These are phyloP conservation scores for Aspergillus japonicus DNA, from an alignment of 2,329 filamentous ascomycete species.

Conservation along the genomic window DNA sequence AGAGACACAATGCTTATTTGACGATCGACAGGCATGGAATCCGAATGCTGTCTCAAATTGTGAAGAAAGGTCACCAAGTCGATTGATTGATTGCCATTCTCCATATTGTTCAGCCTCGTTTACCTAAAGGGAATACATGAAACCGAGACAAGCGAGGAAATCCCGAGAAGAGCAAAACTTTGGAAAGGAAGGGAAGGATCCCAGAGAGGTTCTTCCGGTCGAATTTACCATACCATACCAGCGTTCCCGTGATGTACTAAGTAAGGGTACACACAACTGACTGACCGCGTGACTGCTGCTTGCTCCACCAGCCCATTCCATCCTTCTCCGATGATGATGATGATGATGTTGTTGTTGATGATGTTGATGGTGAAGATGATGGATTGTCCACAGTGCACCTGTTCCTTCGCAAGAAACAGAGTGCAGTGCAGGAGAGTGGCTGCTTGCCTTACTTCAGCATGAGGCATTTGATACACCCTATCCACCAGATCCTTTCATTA, in stretches of 20 bases:
- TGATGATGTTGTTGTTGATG: neutral
- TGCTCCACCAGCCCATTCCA: slow-evolving; percentile 14
- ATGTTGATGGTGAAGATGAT: neutral
- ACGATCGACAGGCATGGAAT: neutral
- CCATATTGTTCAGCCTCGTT: neutral
- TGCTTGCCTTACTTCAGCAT: neutral
- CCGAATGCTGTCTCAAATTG: neutral
- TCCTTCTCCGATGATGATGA: neutral
- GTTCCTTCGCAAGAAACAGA: neutral
- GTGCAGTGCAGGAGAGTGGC: neutral
- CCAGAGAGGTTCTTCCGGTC: neutral
- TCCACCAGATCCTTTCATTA: neutral
- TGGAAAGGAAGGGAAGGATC: neutral
- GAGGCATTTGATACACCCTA: neutral
- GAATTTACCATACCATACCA: slow-evolving; percentile 5
- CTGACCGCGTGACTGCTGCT: slow-evolving; percentile 17
- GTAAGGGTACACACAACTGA: slow-evolving; percentile 12
- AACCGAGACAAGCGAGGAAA: slow-evolving; percentile 7
- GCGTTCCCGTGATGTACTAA: slow-evolving; percentile 1
- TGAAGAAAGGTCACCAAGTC: neutral
- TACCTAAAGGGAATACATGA: neutral
- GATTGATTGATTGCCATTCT: neutral
- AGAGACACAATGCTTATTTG: neutral
- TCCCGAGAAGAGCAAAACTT: neutral
- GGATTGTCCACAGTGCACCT: neutral